Base-by-base conservation (phyloP, 352 stramenopile genomes). In the Plasmopara muralis region DNA sequence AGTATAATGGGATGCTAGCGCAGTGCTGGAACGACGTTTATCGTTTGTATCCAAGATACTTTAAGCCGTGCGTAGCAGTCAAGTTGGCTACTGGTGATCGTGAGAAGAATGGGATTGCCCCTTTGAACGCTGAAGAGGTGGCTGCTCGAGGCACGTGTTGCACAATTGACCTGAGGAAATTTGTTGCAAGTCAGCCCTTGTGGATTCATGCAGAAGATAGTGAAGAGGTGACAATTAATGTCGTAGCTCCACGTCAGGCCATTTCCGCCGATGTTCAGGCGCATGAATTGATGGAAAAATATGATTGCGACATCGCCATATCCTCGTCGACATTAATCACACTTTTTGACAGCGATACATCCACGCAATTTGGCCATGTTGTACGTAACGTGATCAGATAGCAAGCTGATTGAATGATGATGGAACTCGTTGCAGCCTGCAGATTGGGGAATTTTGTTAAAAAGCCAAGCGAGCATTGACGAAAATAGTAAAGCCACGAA, bases 231-330 rank as follows among this genome's bases (percentile, higher is more conserved):
- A 37, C 30, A 29, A 25, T 66, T 18, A 43, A 63, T 30, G 50
- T 64, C 29, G 62, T 56, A 20, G 53, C 47, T 25, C 44, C 38
- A 4, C 60, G 56, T 5, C 49, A 66, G 10, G 56, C 64, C 15
- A 84, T 90, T 40, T 93, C 83, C 1, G 61, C 69, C 0, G 83
- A 93, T 45, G 14, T 55, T 3, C 64, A 70, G 2, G 79, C 80
- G 0, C 66, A 77, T 28, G 43, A 68, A 10, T 64, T 93, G 18
- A 87, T 92, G 75, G 62, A 81, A 20, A 50, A 72, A 44, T 71
- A 83, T 41, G 59, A 85, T 13, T 93, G 83, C 30, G 74, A 90
- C n/a, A 37, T 90, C 0, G 77, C 75, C 1, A 69, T 93, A 18
- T 78, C 81, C 0, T 80, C 78, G 2, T 85, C 77, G 1, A 87